Evolutionary conservation across 2,329 filamentous ascomycete species (phyloP), one percentile per base, ranked within the genome.

Genomic region (Fusarium citri): DNA sequence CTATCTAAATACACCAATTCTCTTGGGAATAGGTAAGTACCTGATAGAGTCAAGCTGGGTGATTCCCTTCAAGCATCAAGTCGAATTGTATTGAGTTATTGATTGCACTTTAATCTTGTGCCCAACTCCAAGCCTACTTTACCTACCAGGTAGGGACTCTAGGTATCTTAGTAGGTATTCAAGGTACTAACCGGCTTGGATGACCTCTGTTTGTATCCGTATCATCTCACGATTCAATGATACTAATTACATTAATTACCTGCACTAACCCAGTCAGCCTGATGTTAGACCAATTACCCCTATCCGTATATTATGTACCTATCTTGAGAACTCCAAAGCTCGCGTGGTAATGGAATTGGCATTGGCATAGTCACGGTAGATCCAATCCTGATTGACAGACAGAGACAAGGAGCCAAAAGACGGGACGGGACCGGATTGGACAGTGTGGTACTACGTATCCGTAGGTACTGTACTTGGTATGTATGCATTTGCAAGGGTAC

Each of bases 351-450:
- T 48, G 51, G 56, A 41, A 55, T 55, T 60, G 48, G 46, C 46
- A 30, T 62, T 60, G 48, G 46, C 46, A 30, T 55, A 31, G 43
- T 30, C 14, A 56, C 60, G 55, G 42, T 64, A 69, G 66, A 66
- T 63, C 61, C 67, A 69, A 66, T 60, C 57, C 46, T 60, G 47
- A 54, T 51, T 59, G 48, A 40, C 31, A 37, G 31, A 31, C 48
- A 40, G 22, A 51, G 48, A 51, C 48, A 37, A 51, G 48, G 48
- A 34, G 16, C 30, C 48, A 26, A 51, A 51, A 25, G 31, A 51
- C 48, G 48, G 65, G 53, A 55, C 64, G 51, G 56, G 53, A 69
- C 60, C 51, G 66, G 51, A 62, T 60, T 58, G 55, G 55, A 65
- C 15, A 22, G 30, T 34, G 28, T 37, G 16, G 22, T 25, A 12